Conservation (phyloP, 257 asterid species). For the Thymus mandschuricus region DNA sequence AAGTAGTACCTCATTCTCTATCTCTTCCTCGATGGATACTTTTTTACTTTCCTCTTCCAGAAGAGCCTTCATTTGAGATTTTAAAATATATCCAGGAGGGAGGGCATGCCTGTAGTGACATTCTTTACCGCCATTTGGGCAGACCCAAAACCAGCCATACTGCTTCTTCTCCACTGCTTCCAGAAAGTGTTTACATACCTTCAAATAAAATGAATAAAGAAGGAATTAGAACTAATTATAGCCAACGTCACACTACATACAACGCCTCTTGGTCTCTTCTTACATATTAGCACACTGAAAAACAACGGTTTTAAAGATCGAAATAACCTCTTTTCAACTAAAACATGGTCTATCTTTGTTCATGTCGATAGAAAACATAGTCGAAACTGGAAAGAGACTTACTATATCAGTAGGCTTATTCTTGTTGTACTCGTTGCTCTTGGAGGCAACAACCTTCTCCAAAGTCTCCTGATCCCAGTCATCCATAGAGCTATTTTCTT, state of each 20-base stretch:
- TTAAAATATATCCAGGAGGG: constrained; percentile 91
- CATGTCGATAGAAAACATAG: neutral
- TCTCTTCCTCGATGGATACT: constrained; percentile 88
- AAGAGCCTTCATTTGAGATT: constrained; percentile 98
- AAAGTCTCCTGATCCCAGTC: constrained; percentile 93
- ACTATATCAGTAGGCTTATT: constrained; percentile 97
- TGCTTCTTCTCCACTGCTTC: constrained; percentile 99
- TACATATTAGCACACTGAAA: neutral
- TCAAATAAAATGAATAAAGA: constrained; percentile 26
- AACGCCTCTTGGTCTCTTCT: constrained; percentile 18
- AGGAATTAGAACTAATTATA: neutral
- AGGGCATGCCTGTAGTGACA: constrained; percentile 96
- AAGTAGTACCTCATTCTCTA: constrained; percentile 77
- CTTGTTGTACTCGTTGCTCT: constrained; percentile 90
- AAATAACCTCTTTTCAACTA: constrained; percentile 7
- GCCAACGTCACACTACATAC: constrained; percentile 1
- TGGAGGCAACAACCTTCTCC: constrained; percentile 86
- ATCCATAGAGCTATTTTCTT: constrained; percentile 70
- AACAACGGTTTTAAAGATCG: neutral
- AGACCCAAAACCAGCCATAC: constrained; percentile 97
- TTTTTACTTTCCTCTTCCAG: constrained; percentile 83
- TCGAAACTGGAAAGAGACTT: constrained; percentile 34
- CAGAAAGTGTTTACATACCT: constrained; percentile 90
- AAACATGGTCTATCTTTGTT: neutral
- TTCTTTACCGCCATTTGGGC: constrained; percentile 92